Evolutionary conservation across 495 filamentous ascomycete species (phyloP).

Genomic region (Hypoxylon lenormandii): DNA sequence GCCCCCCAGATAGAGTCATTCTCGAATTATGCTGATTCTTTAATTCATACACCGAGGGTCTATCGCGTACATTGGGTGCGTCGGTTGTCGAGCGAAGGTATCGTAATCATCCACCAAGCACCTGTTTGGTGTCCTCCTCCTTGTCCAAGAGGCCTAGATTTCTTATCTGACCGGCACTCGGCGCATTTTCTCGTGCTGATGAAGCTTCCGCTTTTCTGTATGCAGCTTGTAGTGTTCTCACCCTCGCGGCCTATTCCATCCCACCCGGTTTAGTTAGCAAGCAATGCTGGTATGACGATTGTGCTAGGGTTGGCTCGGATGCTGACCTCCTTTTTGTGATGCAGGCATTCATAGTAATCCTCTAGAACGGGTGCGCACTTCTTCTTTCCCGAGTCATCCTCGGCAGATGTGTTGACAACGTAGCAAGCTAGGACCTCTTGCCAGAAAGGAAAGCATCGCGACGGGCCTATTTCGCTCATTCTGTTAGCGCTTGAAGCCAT

Average conservation of each 20-base stretch:
- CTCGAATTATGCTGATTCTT: slow-evolving; percentile 8
- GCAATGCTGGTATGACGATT: slow-evolving; percentile 5
- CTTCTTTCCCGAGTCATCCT: slow-evolving; percentile 81
- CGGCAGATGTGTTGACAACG: slow-evolving; percentile 79
- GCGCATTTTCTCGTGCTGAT: slow-evolving; percentile 79
- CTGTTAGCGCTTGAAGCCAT: slow-evolving; percentile 28
- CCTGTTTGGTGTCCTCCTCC: slow-evolving; percentile 79
- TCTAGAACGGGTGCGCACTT: slow-evolving; percentile 91
- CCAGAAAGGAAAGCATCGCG: slow-evolving; percentile 99
- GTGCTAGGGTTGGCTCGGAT: slow-evolving; percentile 2
- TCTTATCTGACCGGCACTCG: slow-evolving; percentile 79
- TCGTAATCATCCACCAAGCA: slow-evolving; percentile 59
- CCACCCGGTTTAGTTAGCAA: slow-evolving; percentile 18
- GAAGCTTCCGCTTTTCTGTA: slow-evolving; percentile 84
- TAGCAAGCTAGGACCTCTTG: slow-evolving; percentile 92
- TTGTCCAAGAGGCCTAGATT: slow-evolving; percentile 83
- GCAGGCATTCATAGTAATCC: slow-evolving; percentile 98
- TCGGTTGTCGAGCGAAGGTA: slow-evolving; percentile 11
- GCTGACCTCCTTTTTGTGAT: slow-evolving; percentile 96
- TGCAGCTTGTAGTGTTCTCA: slow-evolving; percentile 81
- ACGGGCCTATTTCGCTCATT: slow-evolving; percentile 69
- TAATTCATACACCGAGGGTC: slow-evolving; percentile 22
- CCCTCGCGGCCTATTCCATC: slow-evolving; percentile 76
- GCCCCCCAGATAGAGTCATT: background rate
- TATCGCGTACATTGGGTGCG: slow-evolving; percentile 36